These are phyloP conservation scores for Cordia subcordata DNA, from an alignment of 257 asterid genomes.

Conservation along the genomic window DNA sequence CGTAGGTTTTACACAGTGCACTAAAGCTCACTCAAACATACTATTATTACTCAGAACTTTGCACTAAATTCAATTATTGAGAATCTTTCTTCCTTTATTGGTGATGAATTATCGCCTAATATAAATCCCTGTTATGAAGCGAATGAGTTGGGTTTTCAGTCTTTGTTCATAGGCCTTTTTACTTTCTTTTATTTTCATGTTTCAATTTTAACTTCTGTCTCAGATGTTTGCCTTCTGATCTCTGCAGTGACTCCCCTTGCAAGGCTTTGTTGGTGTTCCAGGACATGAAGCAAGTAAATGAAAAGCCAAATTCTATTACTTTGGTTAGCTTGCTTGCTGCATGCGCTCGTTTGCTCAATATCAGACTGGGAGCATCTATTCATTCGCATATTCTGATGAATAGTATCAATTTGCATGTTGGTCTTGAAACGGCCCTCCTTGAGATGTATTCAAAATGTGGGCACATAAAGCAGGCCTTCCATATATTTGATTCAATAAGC, in stretches of 20 bases:
- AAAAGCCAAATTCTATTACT: conserved; percentile 49
- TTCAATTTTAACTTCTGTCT: not conserved
- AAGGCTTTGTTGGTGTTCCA: conserved; percentile 50
- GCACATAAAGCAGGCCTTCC: conserved; percentile 45
- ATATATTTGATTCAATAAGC: conserved; percentile 31
- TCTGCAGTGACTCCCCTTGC: conserved; percentile 40
- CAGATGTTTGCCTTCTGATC: conserved; percentile 3
- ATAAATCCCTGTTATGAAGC: no score
- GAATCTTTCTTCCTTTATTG: no score
- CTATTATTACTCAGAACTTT: no score
- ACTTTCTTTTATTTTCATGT: not conserved
- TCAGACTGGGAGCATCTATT: conserved; percentile 49
- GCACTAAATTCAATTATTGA: no score
- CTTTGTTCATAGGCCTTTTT: no score
- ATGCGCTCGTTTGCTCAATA: conserved; percentile 49
- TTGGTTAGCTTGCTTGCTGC: conserved; percentile 60
- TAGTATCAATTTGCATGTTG: conserved; percentile 40
- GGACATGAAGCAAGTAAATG: conserved; percentile 35
- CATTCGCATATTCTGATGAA: conserved; percentile 47
- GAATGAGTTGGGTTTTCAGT: no score
- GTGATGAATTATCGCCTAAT: no score
- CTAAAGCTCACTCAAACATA: no score
- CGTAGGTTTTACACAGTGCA: no score
- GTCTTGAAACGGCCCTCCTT: conserved; percentile 59
- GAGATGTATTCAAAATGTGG: conserved; percentile 67